Evolutionary conservation across 495 filamentous ascomycete genomes (phyloP), one percentile per base, ranked within the genome.

Genomic region (Astrothelium subdiscretum): DNA sequence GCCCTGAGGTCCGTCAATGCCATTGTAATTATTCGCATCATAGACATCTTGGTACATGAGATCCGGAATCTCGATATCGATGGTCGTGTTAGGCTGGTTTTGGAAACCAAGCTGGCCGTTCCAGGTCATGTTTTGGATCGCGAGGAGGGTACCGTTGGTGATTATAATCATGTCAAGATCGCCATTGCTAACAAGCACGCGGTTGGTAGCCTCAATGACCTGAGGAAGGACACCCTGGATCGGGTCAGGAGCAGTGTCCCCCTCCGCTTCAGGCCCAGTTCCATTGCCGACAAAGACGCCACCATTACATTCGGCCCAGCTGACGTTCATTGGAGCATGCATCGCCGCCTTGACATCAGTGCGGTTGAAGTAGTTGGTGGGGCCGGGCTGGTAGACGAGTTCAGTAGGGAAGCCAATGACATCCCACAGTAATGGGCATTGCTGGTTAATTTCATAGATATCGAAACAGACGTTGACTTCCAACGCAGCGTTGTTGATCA

Each of bases 111-210:
- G 43, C 22, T 51, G 32, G 1, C 68, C 68, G 40, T 65, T 66
- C 68, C 66, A 70, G n/a, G 68, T 66, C 68, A 70, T 70, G 42
- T 70, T 70, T 48, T 68, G 66, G 35, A 70, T 70, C 6, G 57
- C 58, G 22, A 70, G 63, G 20, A 70, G 58, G 12, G 68, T 70
- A 26, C 68, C 68, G 54, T 68, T 66, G 4, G 63, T 68, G 22
- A 68, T 62, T 32, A 70, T 62, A 18, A 60, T 59, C 57, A 66
- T 61, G 38, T 70, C 68, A 27, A 59, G 66, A 31, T 70, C 59
- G 15, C 68, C 66, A 27, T 68, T 67, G 42, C 62, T 43, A 51
- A 69, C 52, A 3, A 69, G 57, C n/a, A 69, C 67, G 26, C 67
- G 65, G 59, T 67, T 67, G 11, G 65, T 69, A n/a, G 66, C 63